Base-by-base conservation (phyloP, 139 green algal genomes). In the Chlorella ohadii region DNA sequence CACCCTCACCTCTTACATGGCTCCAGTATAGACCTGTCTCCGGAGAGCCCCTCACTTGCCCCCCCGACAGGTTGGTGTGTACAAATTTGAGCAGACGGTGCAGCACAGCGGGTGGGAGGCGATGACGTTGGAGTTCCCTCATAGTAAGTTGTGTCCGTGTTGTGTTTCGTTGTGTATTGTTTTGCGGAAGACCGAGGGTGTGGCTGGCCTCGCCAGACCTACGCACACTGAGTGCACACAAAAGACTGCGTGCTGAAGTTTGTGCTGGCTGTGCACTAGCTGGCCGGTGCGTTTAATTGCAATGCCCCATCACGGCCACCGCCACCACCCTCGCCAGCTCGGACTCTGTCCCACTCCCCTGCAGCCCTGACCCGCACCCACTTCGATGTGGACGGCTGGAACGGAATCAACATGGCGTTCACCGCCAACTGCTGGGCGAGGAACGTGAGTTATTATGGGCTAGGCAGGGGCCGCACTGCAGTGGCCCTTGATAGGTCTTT, bases 91-190 rank as follows among this genome's bases (percentile, higher is more conserved):
- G 47, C 44, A 47, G 51, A 20, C 23, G 19, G 51, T 83, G 39
- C 78, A 83, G 78, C 63, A 83, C 63, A 63, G 39, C 17, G 78
- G 78, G 15, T 73, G 22, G 17, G 78, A 83, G 31, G n/a, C 4
- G 4, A 55, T 83, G 19, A 83, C 78, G 0, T 19, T 83, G 7
- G 28, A 74, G 39, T 75, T 83, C 33, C 17, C 28, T 0, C 31
- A 25, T 3, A 44, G 71, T 78, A 41, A 78, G 71, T 13, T 17
- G 7, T 2, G n/a, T n/a, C n/a, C n/a, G n/a, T n/a, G n/a, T n/a
- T n/a, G n/a, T n/a, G n/a, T n/a, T n/a, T n/a, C n/a, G n/a, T n/a
- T n/a, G n/a, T n/a, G n/a, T n/a, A n/a, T n/a, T n/a, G n/a, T n/a
- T n/a, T n/a, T n/a, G n/a, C n/a, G n/a, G n/a, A n/a, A n/a, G n/a